Base-by-base conservation (phyloP, 495 filamentous ascomycete species). In the Hapsidospora chrysogenum region DNA sequence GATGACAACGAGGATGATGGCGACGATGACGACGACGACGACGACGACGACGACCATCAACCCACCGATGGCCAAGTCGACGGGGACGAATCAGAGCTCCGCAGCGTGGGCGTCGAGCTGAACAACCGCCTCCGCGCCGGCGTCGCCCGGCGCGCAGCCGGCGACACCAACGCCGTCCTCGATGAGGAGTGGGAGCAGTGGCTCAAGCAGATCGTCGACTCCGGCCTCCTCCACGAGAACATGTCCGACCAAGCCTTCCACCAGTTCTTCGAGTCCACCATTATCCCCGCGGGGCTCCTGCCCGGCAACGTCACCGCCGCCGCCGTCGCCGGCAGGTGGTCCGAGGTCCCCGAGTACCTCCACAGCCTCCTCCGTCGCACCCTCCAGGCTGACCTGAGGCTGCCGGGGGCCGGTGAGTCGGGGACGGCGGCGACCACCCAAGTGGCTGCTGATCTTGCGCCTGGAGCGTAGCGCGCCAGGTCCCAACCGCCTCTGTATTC, bases 141-240 rank as follows among this genome's bases (percentile, higher is more conserved):
- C 17, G 79, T 73, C 29, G 78, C 63, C 23, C 61, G 48, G 58
- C 75, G 55, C 46, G 52, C 56, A 38, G 77, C 60, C 39, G 76
- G 66, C 47, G 77, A 57, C 62, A 60, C 51, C 41, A 70, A 53
- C 4, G 68, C 75, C 22, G 70, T 72, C 15, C 62, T 84, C 23
- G 80, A 92, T 45, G 74, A 78, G 37, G 78, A 80, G 39, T 87
- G 74, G 74, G 82, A 89, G 52, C 79, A 83, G 53, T 89, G 79
- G 77, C 52, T 89, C 23, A 86, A 85, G 51, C 80, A 84, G 44
- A 74, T 75, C 30, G 71, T 76, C 21, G 83, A 87, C 34, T 54
- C 58, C 8, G 67, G 67, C 35, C 52, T 57, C 31, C 51, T 57
- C 13, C 49, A 57, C 9, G 56, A 58, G 19, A 57, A 57, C 39